Evolutionary conservation across 257 asterid genomes (phyloP).

Genomic region (Pogostemon cablin): DNA sequence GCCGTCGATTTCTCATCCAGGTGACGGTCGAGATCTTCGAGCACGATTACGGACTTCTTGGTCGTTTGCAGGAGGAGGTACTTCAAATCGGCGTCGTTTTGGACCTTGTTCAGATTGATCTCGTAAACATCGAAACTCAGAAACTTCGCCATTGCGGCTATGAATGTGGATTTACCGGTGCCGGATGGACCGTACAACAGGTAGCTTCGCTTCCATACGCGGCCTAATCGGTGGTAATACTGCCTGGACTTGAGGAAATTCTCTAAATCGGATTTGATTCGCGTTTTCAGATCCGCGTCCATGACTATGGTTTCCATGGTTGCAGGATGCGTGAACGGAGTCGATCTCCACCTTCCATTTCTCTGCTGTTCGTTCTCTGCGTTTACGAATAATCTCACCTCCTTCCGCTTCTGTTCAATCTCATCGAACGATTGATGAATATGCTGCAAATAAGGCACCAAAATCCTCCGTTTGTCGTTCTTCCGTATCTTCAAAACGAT

Average conservation of each 20-base stretch:
- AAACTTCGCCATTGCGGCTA: slow-evolving; percentile 76
- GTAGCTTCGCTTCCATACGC: slow-evolving; percentile 93
- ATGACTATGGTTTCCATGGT: slow-evolving; percentile 79
- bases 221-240: slow-evolving; percentile 81
- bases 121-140: slow-evolving; percentile 80
- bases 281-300: slow-evolving; percentile 83
- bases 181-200: slow-evolving; percentile 79
- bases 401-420: slow-evolving; percentile 68
- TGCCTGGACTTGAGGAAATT: slow-evolving; percentile 69
- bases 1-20: slow-evolving; percentile 53
- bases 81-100: slow-evolving; percentile 76
- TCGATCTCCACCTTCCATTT: slow-evolving; percentile 76
- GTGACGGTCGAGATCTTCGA: slow-evolving; percentile 85
- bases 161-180: slow-evolving; percentile 82
- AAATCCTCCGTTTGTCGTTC: slow-evolving; percentile 68
- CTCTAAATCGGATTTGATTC: slow-evolving; percentile 77
- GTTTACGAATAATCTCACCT: slow-evolving; percentile 66
- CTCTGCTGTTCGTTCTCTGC: slow-evolving; percentile 51
- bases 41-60: slow-evolving; percentile 62
- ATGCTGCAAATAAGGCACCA: slow-evolving; percentile 72
- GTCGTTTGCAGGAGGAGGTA: slow-evolving; percentile 70
- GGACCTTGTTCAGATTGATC: slow-evolving; percentile 59
- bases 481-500: slow-evolving; percentile 64
- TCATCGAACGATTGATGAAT: slow-evolving; percentile 70
- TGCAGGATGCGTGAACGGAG: slow-evolving; percentile 79